Evolutionary conservation across 2,329 filamentous ascomycete genomes (phyloP).

Genomic region (Trichoderma pleuroti): DNA sequence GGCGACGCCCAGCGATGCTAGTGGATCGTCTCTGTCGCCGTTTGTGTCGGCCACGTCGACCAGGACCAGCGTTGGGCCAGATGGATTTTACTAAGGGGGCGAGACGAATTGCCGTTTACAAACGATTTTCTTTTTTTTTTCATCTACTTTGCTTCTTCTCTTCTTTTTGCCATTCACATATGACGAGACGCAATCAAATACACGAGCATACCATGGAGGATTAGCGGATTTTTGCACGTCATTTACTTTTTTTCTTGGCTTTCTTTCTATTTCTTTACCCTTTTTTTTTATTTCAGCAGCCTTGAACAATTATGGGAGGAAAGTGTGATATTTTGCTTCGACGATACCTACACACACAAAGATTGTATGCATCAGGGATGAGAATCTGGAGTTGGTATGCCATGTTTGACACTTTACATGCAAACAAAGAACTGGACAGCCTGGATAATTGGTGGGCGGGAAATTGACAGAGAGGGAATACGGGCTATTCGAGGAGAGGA

Average conservation of each 20-base stretch:
- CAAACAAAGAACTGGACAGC: background rate
- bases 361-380: slow-evolving; percentile 16
- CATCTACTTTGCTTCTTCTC: background rate
- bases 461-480: background rate
- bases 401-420: background rate
- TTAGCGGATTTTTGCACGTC: background rate
- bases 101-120: background rate
- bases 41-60: slow-evolving; percentile 33
- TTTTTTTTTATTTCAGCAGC: background rate
- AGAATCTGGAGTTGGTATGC: slow-evolving; percentile 7
- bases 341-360: slow-evolving; percentile 13
- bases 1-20: slow-evolving; percentile 57
- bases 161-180: background rate
- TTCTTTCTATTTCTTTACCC: background rate
- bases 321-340: slow-evolving; percentile 3
- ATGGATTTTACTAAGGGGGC: slow-evolving; percentile 25
- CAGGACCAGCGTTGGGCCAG: slow-evolving; percentile 29
- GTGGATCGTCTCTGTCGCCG: slow-evolving; percentile 40
- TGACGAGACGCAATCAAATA: background rate
- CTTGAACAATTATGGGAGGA: background rate
- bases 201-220: background rate
- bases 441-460: background rate
- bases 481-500: background rate
- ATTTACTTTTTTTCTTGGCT: background rate
- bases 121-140: background rate